Evolutionary conservation across 2,329 filamentous ascomycete species (phyloP).

Genomic region (Metarhizium rileyi): DNA sequence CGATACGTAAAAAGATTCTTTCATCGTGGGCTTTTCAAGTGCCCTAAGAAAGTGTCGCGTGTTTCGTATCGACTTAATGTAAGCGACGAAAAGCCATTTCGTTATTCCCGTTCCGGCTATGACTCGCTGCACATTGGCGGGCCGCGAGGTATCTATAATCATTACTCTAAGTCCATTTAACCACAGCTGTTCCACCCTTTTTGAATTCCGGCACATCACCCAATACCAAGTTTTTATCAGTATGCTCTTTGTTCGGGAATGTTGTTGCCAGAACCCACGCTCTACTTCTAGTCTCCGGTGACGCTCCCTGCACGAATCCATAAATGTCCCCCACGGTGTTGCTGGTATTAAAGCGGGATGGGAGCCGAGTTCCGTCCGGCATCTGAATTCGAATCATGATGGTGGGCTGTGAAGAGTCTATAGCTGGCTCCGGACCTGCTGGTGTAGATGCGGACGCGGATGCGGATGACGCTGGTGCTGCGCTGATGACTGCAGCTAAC

Average conservation of each 20-base stretch:
- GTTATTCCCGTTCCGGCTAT: neutral
- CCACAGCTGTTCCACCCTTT: slow-evolving; percentile 54
- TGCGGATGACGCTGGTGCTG: slow-evolving; percentile 22
- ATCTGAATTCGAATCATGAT: slow-evolving; percentile 68
- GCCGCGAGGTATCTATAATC: neutral
- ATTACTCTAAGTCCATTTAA: slow-evolving; percentile 41
- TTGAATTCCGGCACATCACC: slow-evolving; percentile 56
- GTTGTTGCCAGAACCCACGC: slow-evolving; percentile 70
- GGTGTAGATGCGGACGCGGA: slow-evolving; percentile 27
- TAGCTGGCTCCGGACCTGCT: slow-evolving; percentile 21
- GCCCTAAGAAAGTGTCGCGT: neutral
- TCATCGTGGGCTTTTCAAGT: neutral
- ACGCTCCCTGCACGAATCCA: slow-evolving; percentile 59
- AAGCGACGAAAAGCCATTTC: neutral
- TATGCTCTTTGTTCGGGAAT: slow-evolving; percentile 73
- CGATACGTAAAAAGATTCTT: neutral
- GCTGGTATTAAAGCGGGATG: slow-evolving; percentile 72
- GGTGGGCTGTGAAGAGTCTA: slow-evolving; percentile 59
- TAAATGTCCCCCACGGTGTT: slow-evolving; percentile 74
- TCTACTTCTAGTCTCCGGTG: slow-evolving; percentile 44
- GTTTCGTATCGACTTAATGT: neutral
- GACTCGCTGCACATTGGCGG: neutral
- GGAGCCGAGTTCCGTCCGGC: slow-evolving; percentile 65
- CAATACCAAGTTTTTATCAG: slow-evolving; percentile 50
- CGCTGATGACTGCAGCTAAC: slow-evolving; percentile 18